A percentile compares a stretch with the other conserved stretches of the same genome.
phyloP scores from a whole-genome alignment of 139 green algal species.

The Penium margaritaceum region DNA sequence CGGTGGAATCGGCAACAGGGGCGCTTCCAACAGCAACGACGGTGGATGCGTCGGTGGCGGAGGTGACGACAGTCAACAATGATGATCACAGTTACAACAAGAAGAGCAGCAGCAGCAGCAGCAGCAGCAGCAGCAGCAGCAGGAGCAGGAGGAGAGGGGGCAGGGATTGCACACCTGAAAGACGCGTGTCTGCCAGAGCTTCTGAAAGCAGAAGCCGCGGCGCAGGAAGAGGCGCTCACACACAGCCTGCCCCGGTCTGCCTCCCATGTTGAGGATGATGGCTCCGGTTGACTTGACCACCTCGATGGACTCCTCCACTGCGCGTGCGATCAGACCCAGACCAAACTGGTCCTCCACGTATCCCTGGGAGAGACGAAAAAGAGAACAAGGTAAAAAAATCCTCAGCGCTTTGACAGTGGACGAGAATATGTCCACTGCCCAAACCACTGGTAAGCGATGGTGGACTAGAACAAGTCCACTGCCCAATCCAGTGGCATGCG shows the following conservation, averaged over 20 bases:
- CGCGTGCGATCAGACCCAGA: constrained; percentile 39
- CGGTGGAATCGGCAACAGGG: too few relatives aligned
- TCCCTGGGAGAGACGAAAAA: constrained; percentile 33
- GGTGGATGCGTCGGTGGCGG: too few relatives aligned
- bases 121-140: background rate
- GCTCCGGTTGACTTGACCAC: constrained; percentile 19
- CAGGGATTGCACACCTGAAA: background rate
- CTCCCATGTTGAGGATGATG: constrained; percentile 41
- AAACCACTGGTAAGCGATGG: too few relatives aligned
- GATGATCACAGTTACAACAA: too few relatives aligned
- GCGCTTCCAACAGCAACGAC: too few relatives aligned
- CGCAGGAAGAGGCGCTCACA: constrained; percentile 37
- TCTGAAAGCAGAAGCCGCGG: constrained; percentile 24
- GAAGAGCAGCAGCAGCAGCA: background rate
- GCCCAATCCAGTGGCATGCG: too few relatives aligned
- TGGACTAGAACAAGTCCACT: too few relatives aligned
- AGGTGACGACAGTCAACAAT: too few relatives aligned
- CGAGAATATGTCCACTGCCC: too few relatives aligned
- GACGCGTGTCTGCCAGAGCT: constrained; percentile 40
- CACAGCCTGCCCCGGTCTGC: constrained; percentile 35
- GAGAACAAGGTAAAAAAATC: too few relatives aligned
- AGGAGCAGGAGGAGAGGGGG: background rate
- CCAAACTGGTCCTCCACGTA: constrained; percentile 48
- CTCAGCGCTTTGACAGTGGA: too few relatives aligned
- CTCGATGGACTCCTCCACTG: constrained; percentile 36